Evolutionary conservation across 2,329 filamentous ascomycete species (phyloP).

Genomic region (Monilinia aucupariae): DNA sequence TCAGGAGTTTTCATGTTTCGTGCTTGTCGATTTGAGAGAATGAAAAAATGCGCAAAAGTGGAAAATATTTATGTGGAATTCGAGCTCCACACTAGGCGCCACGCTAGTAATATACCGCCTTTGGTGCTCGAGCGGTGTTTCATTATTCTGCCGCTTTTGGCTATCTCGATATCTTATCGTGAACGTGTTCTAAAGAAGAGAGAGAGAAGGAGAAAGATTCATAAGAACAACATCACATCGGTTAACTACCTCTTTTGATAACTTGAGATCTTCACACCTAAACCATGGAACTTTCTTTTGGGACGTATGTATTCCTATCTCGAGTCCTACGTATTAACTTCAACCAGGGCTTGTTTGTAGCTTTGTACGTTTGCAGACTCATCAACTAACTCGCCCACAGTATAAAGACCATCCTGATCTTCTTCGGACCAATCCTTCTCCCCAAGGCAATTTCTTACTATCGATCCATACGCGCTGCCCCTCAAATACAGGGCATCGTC

Average conservation of each 20-base stretch:
- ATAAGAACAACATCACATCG: not conserved
- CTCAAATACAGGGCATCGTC: constrained; percentile 41
- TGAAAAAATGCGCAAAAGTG: not conserved
- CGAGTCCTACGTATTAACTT: constrained; percentile 31
- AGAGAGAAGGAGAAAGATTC: not conserved
- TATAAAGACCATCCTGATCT: constrained; percentile 42
- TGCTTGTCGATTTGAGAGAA: not conserved
- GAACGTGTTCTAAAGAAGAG: constrained; percentile 10
- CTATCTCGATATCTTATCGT: not conserved
- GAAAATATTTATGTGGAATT: constrained; percentile 9
- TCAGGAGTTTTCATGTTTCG: not conserved
- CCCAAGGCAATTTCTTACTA: constrained; percentile 62
- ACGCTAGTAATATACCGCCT: not conserved
- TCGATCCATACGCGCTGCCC: constrained; percentile 47
- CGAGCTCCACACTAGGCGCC: not conserved
- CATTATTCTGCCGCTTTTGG: not conserved
- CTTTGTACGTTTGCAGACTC: not conserved
- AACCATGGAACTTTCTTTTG: constrained; percentile 43
- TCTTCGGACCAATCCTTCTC: constrained; percentile 65
- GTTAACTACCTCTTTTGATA: not conserved
- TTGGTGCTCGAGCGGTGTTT: not conserved
- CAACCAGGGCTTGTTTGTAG: no score
- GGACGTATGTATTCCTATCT: constrained; percentile 41
- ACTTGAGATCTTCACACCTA: constrained; percentile 1
- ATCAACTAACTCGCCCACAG: constrained; percentile 31